Conservation (phyloP, 257 asterid genomes). For the Nicotiana benthamiana region DNA sequence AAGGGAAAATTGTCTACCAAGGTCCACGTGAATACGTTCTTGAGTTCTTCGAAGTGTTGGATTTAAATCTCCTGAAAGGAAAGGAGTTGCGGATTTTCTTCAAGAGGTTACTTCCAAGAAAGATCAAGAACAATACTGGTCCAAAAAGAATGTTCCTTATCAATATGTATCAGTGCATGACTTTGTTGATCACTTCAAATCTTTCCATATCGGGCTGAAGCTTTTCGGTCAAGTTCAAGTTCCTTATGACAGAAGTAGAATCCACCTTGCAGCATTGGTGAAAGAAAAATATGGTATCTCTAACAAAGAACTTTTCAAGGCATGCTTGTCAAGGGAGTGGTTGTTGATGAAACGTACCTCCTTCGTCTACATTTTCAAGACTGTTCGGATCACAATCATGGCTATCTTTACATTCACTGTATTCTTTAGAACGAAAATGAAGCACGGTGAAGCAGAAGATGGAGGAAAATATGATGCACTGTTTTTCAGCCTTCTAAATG, state of each 20-base stretch:
- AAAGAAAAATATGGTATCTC: constrained; percentile 54
- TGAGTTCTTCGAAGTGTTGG: constrained; percentile 54
- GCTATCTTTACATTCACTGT: constrained; percentile 60
- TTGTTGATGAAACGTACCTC: constrained; percentile 55
- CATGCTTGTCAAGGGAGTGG: constrained; percentile 62
- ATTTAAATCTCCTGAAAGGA: constrained; percentile 59
- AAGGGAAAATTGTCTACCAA: constrained; percentile 52
- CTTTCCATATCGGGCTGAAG: constrained; percentile 43
- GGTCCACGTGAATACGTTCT: constrained; percentile 58
- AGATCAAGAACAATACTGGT: constrained; percentile 71
- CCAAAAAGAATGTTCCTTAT: constrained; percentile 31
- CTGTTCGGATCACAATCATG: constrained; percentile 59
- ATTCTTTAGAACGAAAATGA: constrained; percentile 61
- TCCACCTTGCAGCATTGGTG: constrained; percentile 64
- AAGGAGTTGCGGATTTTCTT: constrained; percentile 64
- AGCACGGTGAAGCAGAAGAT: constrained; percentile 43
- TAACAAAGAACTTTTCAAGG: constrained; percentile 52
- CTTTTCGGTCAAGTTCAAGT: constrained; percentile 29
- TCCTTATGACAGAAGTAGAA: constrained; percentile 47
- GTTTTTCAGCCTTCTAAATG: constrained; percentile 59
- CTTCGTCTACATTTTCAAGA: constrained; percentile 58
- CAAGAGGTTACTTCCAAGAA: constrained; percentile 67
- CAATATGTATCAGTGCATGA: constrained; percentile 37
- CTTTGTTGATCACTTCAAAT: constrained; percentile 32
- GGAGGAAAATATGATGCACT: constrained; percentile 60